Base-by-base conservation (phyloP, 1,284 basidiomycete genomes). In the Porodaedalea pini region DNA sequence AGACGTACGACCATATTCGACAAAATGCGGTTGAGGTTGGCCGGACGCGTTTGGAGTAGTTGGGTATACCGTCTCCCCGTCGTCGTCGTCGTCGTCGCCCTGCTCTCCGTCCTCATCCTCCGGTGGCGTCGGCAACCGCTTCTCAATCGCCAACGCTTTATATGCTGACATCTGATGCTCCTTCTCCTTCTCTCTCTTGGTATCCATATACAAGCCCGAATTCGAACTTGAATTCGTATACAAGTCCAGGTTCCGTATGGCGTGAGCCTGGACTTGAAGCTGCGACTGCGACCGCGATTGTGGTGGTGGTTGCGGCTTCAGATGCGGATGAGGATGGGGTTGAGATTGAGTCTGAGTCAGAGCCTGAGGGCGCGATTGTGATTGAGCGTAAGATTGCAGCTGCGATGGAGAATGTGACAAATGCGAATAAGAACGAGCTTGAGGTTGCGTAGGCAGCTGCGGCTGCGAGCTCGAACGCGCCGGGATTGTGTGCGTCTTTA, bases 111-210 rank as follows among this genome's bases (percentile, higher is more conserved):
- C 32, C 21, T 51, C 49, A 11, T 58, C 56, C 47, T 58, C 57
- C 4, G 57, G 57, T 17, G 57, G 57, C 23, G 57, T 54, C 23
- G 57, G 51, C 43, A 54, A 27, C 25, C 51, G 43, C 36, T 58
- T 58, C 31, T 57, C 51, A 15, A 47, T 25, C 11, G 39, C 41
- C 40, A 31, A 39, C 2, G 32, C 15, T 8, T 23, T 17, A 13
- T 23, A 44, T 3, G 5, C 41, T 11, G n/a, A 7, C 41, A 2
- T 44, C 41, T 27, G 23, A 21, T 13, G 3, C 36, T 37, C 36
- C n/a, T 44, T 23, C 25, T 23, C 41, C 19, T 23, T 37, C 25
- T 23, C 25, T 23, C 41, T 17, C 13, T 23, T 44, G 11, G 41
- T 44, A 44, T 44, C 41, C 1, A 44, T 23, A 13, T 23, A 44